Percentiles rank a stretch among this genome's conserved stretches.
These are phyloP conservation scores for Argentina anserina DNA, from an alignment of 306 rosid genomes.

Conservation along the genomic window DNA sequence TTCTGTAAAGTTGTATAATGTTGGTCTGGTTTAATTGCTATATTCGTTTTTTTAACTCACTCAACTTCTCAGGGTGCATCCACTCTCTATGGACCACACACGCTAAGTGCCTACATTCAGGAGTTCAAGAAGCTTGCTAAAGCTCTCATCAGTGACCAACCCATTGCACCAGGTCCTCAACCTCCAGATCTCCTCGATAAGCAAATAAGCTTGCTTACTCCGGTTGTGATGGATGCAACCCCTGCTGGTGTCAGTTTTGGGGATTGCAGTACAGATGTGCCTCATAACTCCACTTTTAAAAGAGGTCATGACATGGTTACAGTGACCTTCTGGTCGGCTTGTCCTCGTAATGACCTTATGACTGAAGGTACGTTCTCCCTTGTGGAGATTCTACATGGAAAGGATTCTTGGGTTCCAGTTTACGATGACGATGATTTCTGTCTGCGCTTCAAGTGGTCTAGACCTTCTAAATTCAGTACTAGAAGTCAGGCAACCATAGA, in stretches of 20 bases:
- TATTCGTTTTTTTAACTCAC: not conserved
- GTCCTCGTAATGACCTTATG: conserved; percentile 90
- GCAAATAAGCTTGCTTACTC: conserved; percentile 77
- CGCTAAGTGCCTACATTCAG: conserved; percentile 77
- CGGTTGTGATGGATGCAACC: conserved; percentile 67
- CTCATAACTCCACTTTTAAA: conserved; percentile 60
- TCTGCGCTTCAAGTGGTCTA: conserved; percentile 82
- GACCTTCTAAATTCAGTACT: conserved; percentile 60
- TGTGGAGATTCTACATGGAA: conserved; percentile 61
- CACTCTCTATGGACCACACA: conserved; percentile 85
- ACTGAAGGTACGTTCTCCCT: conserved; percentile 89
- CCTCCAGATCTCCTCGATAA: conserved; percentile 73
- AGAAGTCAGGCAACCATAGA: conserved; percentile 71
- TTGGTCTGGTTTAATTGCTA: not conserved
- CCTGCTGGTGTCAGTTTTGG: conserved; percentile 68
- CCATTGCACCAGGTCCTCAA: conserved; percentile 60
- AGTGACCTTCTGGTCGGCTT: conserved; percentile 76
- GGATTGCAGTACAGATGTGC: conserved; percentile 60
- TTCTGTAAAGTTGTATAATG: not conserved
- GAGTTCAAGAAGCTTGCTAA: conserved; percentile 84
- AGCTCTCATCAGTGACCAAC: conserved; percentile 38
- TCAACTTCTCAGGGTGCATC: conserved; percentile 71
- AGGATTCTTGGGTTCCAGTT: conserved; percentile 68
- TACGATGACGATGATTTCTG: conserved; percentile 90
- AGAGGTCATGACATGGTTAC: conserved; percentile 51